These are phyloP conservation scores for Aristolochia californica DNA, from an alignment of 164 flowering plant species.

Conservation along the genomic window DNA sequence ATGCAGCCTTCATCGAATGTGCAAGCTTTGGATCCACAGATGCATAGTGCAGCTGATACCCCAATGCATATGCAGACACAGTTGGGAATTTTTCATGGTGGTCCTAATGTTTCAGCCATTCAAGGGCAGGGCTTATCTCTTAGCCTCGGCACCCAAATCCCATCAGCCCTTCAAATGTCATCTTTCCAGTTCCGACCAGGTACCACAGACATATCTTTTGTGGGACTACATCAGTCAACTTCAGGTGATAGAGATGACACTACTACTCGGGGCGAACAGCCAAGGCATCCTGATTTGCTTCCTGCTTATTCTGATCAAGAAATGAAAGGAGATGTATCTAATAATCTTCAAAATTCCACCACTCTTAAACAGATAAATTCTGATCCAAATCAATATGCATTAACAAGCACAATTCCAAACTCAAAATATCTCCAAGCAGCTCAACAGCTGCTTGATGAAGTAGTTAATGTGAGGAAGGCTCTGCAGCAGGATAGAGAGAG, in stretches of 20 bases:
- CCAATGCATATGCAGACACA: slow-evolving; percentile 25
- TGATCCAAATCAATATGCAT: slow-evolving; percentile 21
- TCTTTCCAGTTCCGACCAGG: slow-evolving; percentile 33
- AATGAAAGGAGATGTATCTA: slow-evolving; percentile 21
- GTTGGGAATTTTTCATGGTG: slow-evolving; percentile 24
- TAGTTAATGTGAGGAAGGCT: slow-evolving; percentile 56
- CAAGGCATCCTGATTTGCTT: slow-evolving; percentile 3
- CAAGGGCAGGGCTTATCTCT: slow-evolving; percentile 57
- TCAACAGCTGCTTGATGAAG: slow-evolving; percentile 78
- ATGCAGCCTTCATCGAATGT: slow-evolving; percentile 29
- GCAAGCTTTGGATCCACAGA: slow-evolving; percentile 18
- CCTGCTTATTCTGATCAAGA: slow-evolving; percentile 11
- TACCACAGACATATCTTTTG: slow-evolving; percentile 27
- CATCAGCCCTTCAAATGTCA: slow-evolving; percentile 28
- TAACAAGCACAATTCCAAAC: slow-evolving; percentile 26
- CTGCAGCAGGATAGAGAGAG: slow-evolving; percentile 34
- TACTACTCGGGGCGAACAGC: slow-evolving; percentile 4
- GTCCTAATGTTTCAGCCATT: slow-evolving; percentile 10
- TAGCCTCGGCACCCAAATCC: slow-evolving; percentile 53
- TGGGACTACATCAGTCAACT: slow-evolving; percentile 26
- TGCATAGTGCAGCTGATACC: slow-evolving; percentile 23
- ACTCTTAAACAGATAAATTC: slow-evolving; percentile 19
- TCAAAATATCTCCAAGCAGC: slow-evolving; percentile 67
- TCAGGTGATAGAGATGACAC: slow-evolving; percentile 32
- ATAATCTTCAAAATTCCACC: slow-evolving; percentile 15